Evolutionary conservation across 257 asterid genomes (phyloP), one percentile per base, ranked within the genome.

Genomic region (Echites panduratus): DNA sequence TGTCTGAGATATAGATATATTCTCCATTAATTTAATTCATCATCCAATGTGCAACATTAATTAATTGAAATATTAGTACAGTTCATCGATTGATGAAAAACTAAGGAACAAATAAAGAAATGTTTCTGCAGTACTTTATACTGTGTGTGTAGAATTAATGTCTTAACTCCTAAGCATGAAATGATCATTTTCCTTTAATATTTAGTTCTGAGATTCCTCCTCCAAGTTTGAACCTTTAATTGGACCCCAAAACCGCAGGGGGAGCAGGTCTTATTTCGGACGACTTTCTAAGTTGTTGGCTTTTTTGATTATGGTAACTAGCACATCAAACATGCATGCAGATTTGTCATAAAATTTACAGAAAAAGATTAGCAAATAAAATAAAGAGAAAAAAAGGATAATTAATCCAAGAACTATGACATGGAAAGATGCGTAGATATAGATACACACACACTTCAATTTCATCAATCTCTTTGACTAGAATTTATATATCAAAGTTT

Each of bases 1-100:
- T 72, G 98, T 92, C 98, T 92, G 91, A 77, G 84, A 79, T 80
- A 32, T 32, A 32, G 38, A 32, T 32, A 32, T 32, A 32, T 83
- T 80, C 79, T 59, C 86, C 78, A 81, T 19, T 38, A 20, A 4
- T 19, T 8, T 32, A 32, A 32, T 32, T 32, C 66, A 59, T 5
- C n/a, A 27, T 11, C 61, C 75, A 73, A 32, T 82, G 77, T 74
- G 82, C 78, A 62, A 13, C 62, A 11, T 32, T 32, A 5, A 32
- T 32, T 32, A 2, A 62, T 32, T 32, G 38, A 3, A 32, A 32
- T 32, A 32, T 32, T 32, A 48, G 32, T 12, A 27, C 9, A 20
- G 4, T 8, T 48, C 14, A 14, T 47, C 4, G 1, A 52, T 26
- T 53, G 4, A 49, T 47, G 3, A 7, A 9, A n/a, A 47, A 47